Base-by-base conservation (phyloP, 768 basidiomycete species). In the Cystoderma amianthinum region DNA sequence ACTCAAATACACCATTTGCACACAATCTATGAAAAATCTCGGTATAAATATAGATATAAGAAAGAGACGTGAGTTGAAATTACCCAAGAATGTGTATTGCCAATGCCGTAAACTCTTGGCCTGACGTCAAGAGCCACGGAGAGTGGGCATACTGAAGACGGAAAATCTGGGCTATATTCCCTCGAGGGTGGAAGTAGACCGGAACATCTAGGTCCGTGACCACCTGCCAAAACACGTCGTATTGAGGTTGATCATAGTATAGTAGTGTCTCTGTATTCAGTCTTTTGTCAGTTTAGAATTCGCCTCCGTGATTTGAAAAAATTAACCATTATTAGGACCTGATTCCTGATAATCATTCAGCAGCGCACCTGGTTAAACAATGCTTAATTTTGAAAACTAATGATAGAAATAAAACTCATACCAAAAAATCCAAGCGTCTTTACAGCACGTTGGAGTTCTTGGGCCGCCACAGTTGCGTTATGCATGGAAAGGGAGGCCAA, bases 341-440 rank as follows among this genome's bases (percentile, higher is more conserved):
- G 66, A 63, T 44, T 69, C 63, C 36, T 71, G 69, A 49, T 63
- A 71, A 43, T 71, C 68, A 37, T 71, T 71, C 13, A 69, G 19
- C 43, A 71, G 42, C 9, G 61, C 68, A 5, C 68, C 62, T 64
- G 36, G 4, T 15, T 9, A 10, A 30, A 35, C 18, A 10, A 30
- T 5, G 32, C 28, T 12, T 18, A 28, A 1, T 21, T 16, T 6
- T 42, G 10, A 38, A 6, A 17, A 11, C 33, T 33, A 23, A 19
- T 10, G 10, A 15, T 9, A 35, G 18, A 5, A 11, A 28, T 6
- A 34, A 21, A 25, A 42, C 21, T 44, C 35, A 5, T 28, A 59
- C 63, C 68, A 13, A 68, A 44, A 21, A 69, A 63, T 13, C 69
- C 69, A 1, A 70, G 59, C 32, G 69, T 60, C 6, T 54, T 48